A percentile compares a stretch with the other conserved stretches of the same genome.
These are phyloP conservation scores for Ceratocystis papillata DNA, from an alignment of 2,329 filamentous ascomycete genomes.

Conservation along the genomic window DNA sequence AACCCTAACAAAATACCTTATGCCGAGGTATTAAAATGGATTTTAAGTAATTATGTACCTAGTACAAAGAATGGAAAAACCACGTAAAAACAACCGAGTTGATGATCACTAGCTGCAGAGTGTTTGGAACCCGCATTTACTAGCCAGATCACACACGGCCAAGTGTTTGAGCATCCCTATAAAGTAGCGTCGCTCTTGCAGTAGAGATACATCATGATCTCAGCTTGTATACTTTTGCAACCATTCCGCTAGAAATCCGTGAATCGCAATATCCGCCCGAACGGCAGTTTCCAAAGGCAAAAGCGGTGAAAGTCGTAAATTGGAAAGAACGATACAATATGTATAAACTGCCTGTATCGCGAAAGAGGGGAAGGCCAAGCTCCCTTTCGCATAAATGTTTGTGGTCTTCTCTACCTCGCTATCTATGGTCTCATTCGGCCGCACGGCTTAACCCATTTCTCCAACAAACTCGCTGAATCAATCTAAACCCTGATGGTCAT, in stretches of 20 bases:
- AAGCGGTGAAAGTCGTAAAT: background rate
- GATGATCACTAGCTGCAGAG: too few relatives aligned
- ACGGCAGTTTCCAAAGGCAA: background rate
- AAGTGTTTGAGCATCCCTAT: background rate
- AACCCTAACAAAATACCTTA: background rate
- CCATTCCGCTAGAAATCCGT: background rate
- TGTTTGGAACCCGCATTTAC: too few relatives aligned
- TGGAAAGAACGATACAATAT: background rate
- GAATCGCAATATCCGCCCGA: background rate
- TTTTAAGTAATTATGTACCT: too few relatives aligned
- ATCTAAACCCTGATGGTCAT: background rate
- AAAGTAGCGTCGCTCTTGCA: background rate
- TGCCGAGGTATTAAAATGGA: background rate
- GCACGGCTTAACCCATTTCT: constrained; percentile 5
- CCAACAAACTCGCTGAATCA: background rate
- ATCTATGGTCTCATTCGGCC: background rate
- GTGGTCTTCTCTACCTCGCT: background rate
- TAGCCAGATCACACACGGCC: background rate
- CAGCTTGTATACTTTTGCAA: too few relatives aligned
- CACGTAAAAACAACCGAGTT: too few relatives aligned
- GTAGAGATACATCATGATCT: too few relatives aligned
- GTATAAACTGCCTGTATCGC: background rate
- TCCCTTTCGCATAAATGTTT: background rate
- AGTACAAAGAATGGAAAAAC: too few relatives aligned
- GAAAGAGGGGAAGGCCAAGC: background rate